Evolutionary conservation across 345 rosid genomes (phyloP), one percentile per base, ranked within the genome.

Genomic region (Eucalyptus tenuipes): DNA sequence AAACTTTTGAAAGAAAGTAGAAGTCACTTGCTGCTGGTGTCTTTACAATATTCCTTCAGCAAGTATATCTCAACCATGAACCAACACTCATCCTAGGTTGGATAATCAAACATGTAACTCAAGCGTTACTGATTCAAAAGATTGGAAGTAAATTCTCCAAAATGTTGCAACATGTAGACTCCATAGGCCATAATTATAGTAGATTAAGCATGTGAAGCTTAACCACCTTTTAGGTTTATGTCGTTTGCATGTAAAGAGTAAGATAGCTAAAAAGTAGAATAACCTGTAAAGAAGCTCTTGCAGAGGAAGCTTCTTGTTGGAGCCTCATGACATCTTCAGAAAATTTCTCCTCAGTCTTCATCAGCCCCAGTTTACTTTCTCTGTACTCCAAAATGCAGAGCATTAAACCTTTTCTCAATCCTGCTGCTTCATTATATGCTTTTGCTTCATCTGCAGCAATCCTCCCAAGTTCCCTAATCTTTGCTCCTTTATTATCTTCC

Each of bases 261-360:
- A 44, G 85, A 48, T 48, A n/a, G 64, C 45, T 42, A 75, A 88
- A 88, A 90, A 57, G 55, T 89, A 91, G 86, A 88, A 14, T 20
- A 87, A 97, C 99, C 98, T 95, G 95, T 59, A 95, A 87, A 44
- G 93, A 93, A 90, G 94, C 94, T 91, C 97, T 95, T 25, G 94
- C 94, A 29, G 94, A 90, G 49, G 95, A 94, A 92, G 92, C 95
- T 87, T 96, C 95, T 89, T 91, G 93, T 87, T 93, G 98, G 91
- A 96, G 94, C 90, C 24, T 88, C 86, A 93, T 96, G 86, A 97
- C 96, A 90, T 95, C 98, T 91, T 92, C 94, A 47, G 94, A 92
- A 90, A 97, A 97, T 88, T 93, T 94, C 89, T 95, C 96, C 92
- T 97, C 97, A 1, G 90, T 92, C 91, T 92, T 93, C 87, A 93